Evolutionary conservation across 257 asterid species (phyloP), one percentile per base, ranked within the genome.

Genomic region (Nicotiana knightiana): DNA sequence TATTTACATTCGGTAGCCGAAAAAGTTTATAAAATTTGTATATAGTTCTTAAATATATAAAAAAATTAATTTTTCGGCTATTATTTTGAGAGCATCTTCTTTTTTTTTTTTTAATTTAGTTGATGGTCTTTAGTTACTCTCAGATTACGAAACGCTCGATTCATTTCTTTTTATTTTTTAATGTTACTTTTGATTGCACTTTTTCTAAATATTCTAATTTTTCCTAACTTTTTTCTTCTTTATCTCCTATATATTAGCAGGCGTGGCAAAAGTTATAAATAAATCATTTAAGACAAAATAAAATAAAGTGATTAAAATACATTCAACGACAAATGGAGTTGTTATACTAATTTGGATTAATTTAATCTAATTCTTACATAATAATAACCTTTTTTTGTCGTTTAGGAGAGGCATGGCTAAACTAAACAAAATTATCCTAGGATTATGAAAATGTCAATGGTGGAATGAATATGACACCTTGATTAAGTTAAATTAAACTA

Each of bases 341-440:
- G 89, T 78, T 90, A 64, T 24, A 83, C 81, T 54, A 67, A 64
- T 76, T 67, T 68, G 51, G 81, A 65, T 10, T 75, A 68, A 81
- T 59, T 39, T 80, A 51, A 68, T 61, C 53, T 84, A 46, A 39
- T 78, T 30, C 4, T 59, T 16, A 17, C 37, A 64, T 80, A 77
- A 55, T 81, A 53, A 18, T 39, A 10, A 35, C 3, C 5, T 3
- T 37, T n/a, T 58, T 53, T 43, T 33, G 85, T 78, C 80, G 26
- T 81, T 78, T 70, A 24, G 82, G 37, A 65, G 57, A 55, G 81
- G 68, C 81, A 67, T 12, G 79, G 58, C 64, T 76, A 76, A 37
- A 73, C 32, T 86, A 89, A 87, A 86, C 83, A 83, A 87, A 80
- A 59, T 85, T 86, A 85, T 88, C 87, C 80, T 53, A 66, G 80